Percentiles rank a stretch among this genome's conserved stretches.
Evolutionary conservation across 306 rosid species (phyloP).

Genomic region (Benincasa hispida): DNA sequence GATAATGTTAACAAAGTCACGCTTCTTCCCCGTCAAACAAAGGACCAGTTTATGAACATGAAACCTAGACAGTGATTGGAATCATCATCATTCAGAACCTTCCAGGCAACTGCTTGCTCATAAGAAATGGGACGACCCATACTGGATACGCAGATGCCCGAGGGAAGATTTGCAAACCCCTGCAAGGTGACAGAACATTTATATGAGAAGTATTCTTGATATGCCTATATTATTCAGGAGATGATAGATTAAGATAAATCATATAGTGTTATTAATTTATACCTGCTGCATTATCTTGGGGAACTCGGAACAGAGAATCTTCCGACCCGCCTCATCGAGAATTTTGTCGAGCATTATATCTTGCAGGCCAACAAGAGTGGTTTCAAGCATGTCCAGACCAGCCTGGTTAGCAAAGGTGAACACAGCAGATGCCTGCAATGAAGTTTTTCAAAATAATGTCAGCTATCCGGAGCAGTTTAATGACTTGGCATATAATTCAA

Average conservation of each 20-base stretch:
- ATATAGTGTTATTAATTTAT: not conserved
- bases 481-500: not conserved
- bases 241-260: not conserved
- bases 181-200: slow-evolving; percentile 10
- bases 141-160: slow-evolving; percentile 72
- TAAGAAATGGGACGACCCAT: slow-evolving; percentile 87
- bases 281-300: slow-evolving; percentile 98
- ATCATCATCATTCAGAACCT: slow-evolving; percentile 77
- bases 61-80: slow-evolving; percentile 89
- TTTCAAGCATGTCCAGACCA: slow-evolving; percentile 95
- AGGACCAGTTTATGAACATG: slow-evolving; percentile 95
- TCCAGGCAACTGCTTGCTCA: slow-evolving; percentile 89
- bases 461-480: not conserved
- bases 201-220: not conserved
- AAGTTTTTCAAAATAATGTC: not conserved
- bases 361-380: slow-evolving; percentile 90
- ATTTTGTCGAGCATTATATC: slow-evolving; percentile 93
- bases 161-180: slow-evolving; percentile 80
- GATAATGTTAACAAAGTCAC: not conserved
- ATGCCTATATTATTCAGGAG: not conserved
- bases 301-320: slow-evolving; percentile 77
- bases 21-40: slow-evolving; percentile 31
- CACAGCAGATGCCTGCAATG: slow-evolving; percentile 71
- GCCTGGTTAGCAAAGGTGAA: slow-evolving; percentile 96
- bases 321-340: slow-evolving; percentile 78